These are phyloP conservation scores for Apocynum venetum DNA, from an alignment of 257 asterid species.

Conservation along the genomic window DNA sequence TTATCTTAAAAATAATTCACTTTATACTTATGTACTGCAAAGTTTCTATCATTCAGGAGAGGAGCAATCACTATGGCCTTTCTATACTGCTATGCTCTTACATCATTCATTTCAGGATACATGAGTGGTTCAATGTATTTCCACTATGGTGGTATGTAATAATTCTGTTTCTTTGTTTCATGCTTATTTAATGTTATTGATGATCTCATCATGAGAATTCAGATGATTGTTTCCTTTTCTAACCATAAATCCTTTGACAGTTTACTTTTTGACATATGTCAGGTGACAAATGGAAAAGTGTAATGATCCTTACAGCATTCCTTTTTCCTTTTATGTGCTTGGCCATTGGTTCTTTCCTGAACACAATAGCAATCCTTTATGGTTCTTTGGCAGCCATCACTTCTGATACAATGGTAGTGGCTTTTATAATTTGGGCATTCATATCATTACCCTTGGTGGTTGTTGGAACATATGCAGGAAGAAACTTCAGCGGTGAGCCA, in stretches of 20 bases:
- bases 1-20: background rate
- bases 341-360: constrained; percentile 59
- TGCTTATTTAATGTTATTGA: constrained; percentile 5
- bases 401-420: constrained; percentile 25
- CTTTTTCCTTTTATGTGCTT: constrained; percentile 81
- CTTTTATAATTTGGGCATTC: constrained; percentile 74
- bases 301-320: constrained; percentile 82
- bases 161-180: background rate
- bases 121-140: constrained; percentile 83
- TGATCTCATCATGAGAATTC: background rate
- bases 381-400: constrained; percentile 25
- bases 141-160: constrained; percentile 62
- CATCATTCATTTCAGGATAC: constrained; percentile 82
- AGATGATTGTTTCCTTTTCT: constrained; percentile 11
- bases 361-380: constrained; percentile 75
- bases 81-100: constrained; percentile 69
- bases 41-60: constrained; percentile 53
- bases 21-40: background rate
- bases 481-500: constrained; percentile 80
- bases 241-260: background rate
- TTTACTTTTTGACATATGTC: constrained; percentile 17
- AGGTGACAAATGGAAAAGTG: constrained; percentile 85
- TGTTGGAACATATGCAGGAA: constrained; percentile 81
- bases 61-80: constrained; percentile 80
- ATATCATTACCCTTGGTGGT: constrained; percentile 83